These are phyloP conservation scores for Castanea crenata DNA, from an alignment of 306 rosid species.

Conservation along the genomic window DNA sequence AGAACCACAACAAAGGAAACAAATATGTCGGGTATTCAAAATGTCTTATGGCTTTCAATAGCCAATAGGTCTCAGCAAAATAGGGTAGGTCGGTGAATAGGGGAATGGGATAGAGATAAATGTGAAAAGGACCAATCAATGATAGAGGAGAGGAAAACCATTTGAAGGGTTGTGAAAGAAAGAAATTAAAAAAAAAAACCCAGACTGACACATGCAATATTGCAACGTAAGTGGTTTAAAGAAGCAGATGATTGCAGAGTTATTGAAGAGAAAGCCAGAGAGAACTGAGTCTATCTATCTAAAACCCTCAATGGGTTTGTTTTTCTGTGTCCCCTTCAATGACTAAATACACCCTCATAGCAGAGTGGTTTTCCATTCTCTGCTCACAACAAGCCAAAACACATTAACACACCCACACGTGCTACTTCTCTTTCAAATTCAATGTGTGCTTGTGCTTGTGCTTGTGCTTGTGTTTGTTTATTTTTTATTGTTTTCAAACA, in stretches of 20 bases:
- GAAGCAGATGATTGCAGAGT: no score
- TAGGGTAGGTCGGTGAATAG: not conserved
- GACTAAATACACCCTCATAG: not conserved
- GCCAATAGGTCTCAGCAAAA: not conserved
- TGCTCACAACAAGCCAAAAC: constrained; percentile 17
- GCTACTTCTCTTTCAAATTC: not conserved
- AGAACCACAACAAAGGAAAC: not conserved
- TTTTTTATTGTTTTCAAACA: not conserved
- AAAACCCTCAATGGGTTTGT: not conserved
- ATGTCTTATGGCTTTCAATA: not conserved
- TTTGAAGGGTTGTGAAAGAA: not conserved
- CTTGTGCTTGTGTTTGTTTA: no score
- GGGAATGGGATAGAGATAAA: constrained; percentile 15
- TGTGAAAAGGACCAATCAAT: constrained; percentile 19
- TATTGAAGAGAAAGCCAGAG: not conserved
- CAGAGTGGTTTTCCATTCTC: not conserved
- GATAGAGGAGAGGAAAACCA: not conserved
- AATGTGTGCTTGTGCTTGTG: no score
- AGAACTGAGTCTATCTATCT: not conserved
- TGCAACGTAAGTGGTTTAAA: not conserved
- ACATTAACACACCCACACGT: not conserved
- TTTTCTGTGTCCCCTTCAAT: not conserved
- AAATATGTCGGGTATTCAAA: not conserved
- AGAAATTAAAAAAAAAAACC: no score
- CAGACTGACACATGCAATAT: constrained; percentile 1